Base-by-base conservation (phyloP, 306 rosid species). In the Dalbergia cochinchinensis region DNA sequence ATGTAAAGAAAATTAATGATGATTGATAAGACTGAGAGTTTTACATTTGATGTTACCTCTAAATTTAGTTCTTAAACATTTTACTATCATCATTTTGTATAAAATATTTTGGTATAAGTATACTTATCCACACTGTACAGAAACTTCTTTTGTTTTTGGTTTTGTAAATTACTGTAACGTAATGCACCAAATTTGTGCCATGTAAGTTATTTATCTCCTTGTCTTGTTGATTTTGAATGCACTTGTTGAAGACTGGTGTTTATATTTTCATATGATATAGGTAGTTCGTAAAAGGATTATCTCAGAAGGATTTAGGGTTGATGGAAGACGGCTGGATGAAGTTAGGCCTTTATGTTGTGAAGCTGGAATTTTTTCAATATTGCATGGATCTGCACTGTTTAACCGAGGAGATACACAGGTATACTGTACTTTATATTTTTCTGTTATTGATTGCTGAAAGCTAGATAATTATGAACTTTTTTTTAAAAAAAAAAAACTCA, bases 321-420 rank as follows among this genome's bases (percentile, higher is more conserved):
- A 95, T 80, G 99, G 99, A 67, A 89, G 99, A 74, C 85, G 51
- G 72, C 94, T 95, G 58, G 96, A 95, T 87, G 99, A 95, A 91
- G 98, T 95, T 73, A 90, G 99, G 84, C 98, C 99, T 69, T 77
- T 95, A 86, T 91, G 82, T 88, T 95, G 98, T 72, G 97, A 91
- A 84, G 90, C 97, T 69, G 91, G 96, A 65, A 83, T 78, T 83
- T 68, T 91, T 33, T 84, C 99, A 45, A 63, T 63, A 37, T 75
- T 95, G 84, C 99, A 93, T 81, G 99, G 99, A 59, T 91, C 99
- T 48, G 89, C 99, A 67, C 77, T 93, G 55, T 95, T 95, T 87
- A 65, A 80, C 84, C 97, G 99, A 70, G 99, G 99, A 74, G 98
- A 92, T 60, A 95, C 99, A 4, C 99, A 95, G 97, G 99, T 95